A percentile compares a stretch with the other conserved stretches of the same genome.
These are phyloP conservation scores for Strobilomyces dryophilus DNA, from an alignment of 768 basidiomycete genomes.

Conservation along the genomic window DNA sequence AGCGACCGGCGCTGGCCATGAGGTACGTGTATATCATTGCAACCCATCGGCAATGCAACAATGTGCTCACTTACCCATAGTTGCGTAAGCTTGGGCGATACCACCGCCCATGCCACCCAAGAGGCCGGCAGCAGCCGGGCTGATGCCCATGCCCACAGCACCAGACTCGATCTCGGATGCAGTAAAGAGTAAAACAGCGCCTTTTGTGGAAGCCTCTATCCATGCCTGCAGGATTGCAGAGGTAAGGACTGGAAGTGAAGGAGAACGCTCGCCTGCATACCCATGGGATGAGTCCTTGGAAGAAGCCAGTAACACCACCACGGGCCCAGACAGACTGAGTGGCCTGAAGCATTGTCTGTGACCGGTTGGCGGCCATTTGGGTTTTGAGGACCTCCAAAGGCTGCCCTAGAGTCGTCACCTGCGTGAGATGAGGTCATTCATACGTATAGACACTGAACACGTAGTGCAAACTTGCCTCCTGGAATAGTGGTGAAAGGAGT, in stretches of 20 bases:
- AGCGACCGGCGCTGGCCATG: slow-evolving; percentile 20
- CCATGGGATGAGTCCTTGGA: slow-evolving; percentile 99
- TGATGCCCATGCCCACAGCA: slow-evolving; percentile 60
- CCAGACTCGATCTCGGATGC: slow-evolving; percentile 91
- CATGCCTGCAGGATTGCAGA: slow-evolving; percentile 62
- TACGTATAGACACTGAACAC: background rate
- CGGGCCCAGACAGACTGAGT: slow-evolving; percentile 84
- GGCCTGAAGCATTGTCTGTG: slow-evolving; percentile 86
- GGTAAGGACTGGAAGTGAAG: background rate
- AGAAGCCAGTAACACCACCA: slow-evolving; percentile 87
- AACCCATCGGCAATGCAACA: background rate
- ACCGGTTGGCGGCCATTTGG: slow-evolving; percentile 97
- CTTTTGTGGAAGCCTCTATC: slow-evolving; percentile 99
- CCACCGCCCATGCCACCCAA: slow-evolving; percentile 98
- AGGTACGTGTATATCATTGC: slow-evolving; percentile 15
- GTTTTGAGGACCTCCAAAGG: slow-evolving; percentile 98
- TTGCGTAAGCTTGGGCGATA: slow-evolving; percentile 96
- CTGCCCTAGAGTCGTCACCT: slow-evolving; percentile 98
- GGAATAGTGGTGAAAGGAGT: slow-evolving; percentile 16
- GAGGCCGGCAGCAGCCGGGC: slow-evolving; percentile 79
- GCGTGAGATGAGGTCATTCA: slow-evolving; percentile 5
- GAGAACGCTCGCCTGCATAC: slow-evolving; percentile 40
- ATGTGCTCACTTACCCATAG: slow-evolving; percentile 79
- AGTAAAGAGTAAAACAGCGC: slow-evolving; percentile 92
- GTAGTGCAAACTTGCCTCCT: slow-evolving; percentile 64